A percentile compares a stretch with the other conserved stretches of the same genome.
These are phyloP conservation scores for Neofusicoccum umdonicola DNA, from an alignment of 2,329 filamentous ascomycete genomes.

Conservation along the genomic window DNA sequence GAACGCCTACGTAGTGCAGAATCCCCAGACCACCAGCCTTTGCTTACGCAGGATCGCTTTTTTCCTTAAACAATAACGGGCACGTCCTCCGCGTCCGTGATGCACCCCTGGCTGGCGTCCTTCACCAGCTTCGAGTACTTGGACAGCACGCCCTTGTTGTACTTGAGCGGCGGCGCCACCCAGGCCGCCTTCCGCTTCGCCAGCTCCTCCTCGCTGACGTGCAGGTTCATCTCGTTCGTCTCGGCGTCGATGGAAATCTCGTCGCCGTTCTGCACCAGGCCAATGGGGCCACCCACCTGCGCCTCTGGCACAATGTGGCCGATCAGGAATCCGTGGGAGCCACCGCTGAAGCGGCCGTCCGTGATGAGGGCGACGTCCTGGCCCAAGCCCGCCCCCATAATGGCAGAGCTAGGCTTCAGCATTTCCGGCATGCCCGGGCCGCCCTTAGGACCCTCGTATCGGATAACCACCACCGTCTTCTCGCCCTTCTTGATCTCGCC, in stretches of 20 bases:
- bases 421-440: constrained; percentile 75
- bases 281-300: constrained; percentile 81
- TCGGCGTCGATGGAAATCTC: constrained; percentile 79
- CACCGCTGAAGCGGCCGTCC: constrained; percentile 75
- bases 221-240: constrained; percentile 63
- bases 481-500: constrained; percentile 72
- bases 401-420: constrained; percentile 68
- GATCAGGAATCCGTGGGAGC: constrained; percentile 82
- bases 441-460: constrained; percentile 71
- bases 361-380: constrained; percentile 73
- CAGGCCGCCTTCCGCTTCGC: constrained; percentile 51
- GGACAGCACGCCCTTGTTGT: constrained; percentile 57
- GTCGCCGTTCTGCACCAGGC: constrained; percentile 77
- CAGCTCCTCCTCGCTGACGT: constrained; percentile 64
- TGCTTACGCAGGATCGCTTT: background rate
- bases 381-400: constrained; percentile 72
- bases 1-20: constrained; percentile 12
- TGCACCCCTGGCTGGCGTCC: constrained; percentile 59
- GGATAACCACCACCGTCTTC: constrained; percentile 74
- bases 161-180: constrained; percentile 55
- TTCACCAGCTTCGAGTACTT: constrained; percentile 58
- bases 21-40: background rate
- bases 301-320: constrained; percentile 87
- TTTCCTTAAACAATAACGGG: background rate
- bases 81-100: constrained; percentile 48